A percentile compares a stretch with the other conserved stretches of the same genome.
Evolutionary conservation across 345 rosid species (phyloP).

Genomic region (Boechera stricta): DNA sequence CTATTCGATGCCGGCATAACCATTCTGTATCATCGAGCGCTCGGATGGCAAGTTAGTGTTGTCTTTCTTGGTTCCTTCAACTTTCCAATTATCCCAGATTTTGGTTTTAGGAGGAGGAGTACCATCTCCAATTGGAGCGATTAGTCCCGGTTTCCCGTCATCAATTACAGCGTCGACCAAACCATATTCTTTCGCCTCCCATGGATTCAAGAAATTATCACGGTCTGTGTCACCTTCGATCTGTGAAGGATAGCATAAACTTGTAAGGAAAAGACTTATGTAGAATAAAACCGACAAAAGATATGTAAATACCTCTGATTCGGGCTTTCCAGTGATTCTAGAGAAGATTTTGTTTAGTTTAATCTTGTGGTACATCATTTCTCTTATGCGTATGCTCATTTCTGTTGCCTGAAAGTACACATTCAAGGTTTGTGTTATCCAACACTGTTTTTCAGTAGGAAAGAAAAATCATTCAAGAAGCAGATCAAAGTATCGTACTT

Average conservation of each 20-base stretch:
- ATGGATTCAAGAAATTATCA: conserved; percentile 86
- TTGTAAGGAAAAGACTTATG: neutral
- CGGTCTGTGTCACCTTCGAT: conserved; percentile 79
- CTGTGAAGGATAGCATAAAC: conserved; percentile 44
- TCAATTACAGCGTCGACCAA: conserved; percentile 83
- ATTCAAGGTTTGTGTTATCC: conserved; percentile 22
- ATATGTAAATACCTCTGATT: conserved; percentile 57
- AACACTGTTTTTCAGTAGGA: neutral
- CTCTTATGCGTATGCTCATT: conserved; percentile 71
- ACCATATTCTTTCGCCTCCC: conserved; percentile 97
- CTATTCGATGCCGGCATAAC: conserved; percentile 35
- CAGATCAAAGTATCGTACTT: conserved; percentile 51
- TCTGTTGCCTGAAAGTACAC: conserved; percentile 65
- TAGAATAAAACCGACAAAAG: neutral
- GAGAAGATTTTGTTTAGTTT: conserved; percentile 85
- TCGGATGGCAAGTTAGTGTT: conserved; percentile 68
- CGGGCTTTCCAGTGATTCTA: conserved; percentile 76
- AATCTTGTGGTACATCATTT: conserved; percentile 76
- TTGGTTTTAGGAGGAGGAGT: conserved; percentile 73
- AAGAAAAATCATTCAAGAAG: neutral
- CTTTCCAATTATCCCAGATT: conserved; percentile 76
- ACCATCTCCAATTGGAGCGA: conserved; percentile 75
- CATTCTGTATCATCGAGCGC: conserved; percentile 44
- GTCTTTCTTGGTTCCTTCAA: conserved; percentile 69
- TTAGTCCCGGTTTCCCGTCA: conserved; percentile 91